phyloP scores from a whole-genome alignment of 2,329 filamentous ascomycete genomes.

The Penicillium sclerotiorum region DNA sequence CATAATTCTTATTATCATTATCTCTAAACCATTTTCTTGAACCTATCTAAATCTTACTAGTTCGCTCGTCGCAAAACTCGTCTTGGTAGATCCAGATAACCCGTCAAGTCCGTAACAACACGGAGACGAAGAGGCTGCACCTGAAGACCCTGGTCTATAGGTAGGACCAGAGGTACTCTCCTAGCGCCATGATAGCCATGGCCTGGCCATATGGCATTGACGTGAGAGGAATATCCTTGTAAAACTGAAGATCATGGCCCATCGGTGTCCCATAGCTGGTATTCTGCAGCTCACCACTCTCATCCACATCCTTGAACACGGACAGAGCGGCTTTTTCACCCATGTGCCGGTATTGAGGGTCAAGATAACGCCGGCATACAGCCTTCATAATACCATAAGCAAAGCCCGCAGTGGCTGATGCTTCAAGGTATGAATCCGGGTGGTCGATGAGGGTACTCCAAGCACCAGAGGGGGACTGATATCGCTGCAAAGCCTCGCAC shows the following conservation, averaged over 20 bases:
- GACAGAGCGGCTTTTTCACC: slow-evolving; percentile 69
- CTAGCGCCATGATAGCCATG: slow-evolving; percentile 81
- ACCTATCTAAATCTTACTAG: too few relatives aligned
- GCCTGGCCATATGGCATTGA: slow-evolving; percentile 85
- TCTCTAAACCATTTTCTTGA: too few relatives aligned
- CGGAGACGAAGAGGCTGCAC: too few relatives aligned
- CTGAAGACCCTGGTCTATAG: too few relatives aligned
- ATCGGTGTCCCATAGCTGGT: slow-evolving; percentile 80
- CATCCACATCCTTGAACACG: slow-evolving; percentile 66
- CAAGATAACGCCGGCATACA: slow-evolving; percentile 69
- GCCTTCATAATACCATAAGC: slow-evolving; percentile 79
- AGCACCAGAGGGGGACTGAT: slow-evolving; percentile 66
- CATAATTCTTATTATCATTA: too few relatives aligned
- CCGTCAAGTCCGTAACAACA: too few relatives aligned
- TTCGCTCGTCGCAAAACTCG: too few relatives aligned
- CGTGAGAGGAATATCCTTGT: slow-evolving; percentile 74
- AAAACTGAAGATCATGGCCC: slow-evolving; percentile 73
- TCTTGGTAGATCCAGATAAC: too few relatives aligned
- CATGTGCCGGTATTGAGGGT: slow-evolving; percentile 60
- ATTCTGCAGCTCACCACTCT: slow-evolving; percentile 69
- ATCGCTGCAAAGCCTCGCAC: slow-evolving; percentile 62
- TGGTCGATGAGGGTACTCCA: slow-evolving; percentile 77
- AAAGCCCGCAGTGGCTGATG: slow-evolving; percentile 78
- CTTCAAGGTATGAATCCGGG: slow-evolving; percentile 72
- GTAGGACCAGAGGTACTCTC: slow-evolving; percentile 69